Base-by-base conservation (phyloP, 495 filamentous ascomycete genomes). In the Penicillium riverlandense region DNA sequence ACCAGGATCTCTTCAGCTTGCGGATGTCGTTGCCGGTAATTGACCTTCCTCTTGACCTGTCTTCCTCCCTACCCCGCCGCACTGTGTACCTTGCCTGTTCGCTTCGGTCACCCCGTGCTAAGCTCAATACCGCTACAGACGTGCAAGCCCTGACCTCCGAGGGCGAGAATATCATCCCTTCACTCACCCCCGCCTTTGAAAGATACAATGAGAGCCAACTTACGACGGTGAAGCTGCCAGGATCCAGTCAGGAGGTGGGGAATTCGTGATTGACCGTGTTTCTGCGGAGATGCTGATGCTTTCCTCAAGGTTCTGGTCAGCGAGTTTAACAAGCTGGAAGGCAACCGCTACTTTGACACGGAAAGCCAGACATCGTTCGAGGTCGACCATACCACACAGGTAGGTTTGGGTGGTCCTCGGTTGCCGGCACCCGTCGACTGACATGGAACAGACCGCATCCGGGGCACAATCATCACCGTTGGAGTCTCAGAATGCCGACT, bases 131-230 rank as follows among this genome's bases (percentile, higher is more conserved):
- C 36, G 37, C 48, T 37, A 43, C 57, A 97, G 92, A 95, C 58
- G 87, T 99, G 71, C 95, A 96, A 62, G 66, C 79, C 38, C 73
- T 99, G 33, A 90, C 85, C 12, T 68, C 75, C 60, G 82, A 90
- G 53, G 82, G 78, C 22, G 78, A 81, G 8, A 71, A 75, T 38
- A 65, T 91, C 34, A 65, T 90, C 27, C 62, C 76, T 41, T 80
- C 84, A 33, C 82, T 96, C 9, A 73, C 67, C 5, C 87, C 89
- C 3, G 90, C 92, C 0, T 92, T 96, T 67, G 76, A 90, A 67
- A 86, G 84, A 63, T 96, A 99, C 77, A 97, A 95, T 57, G 90
- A 96, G 63, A 84, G 88, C 64, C 94, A 99, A 63, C 84, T 96
- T 61, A 66, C 80, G 28, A 86, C 86, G 8, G 82, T 86, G 41